Percentiles rank a stretch among this genome's conserved stretches.
These are phyloP conservation scores for Paracorniculantispora psalliotae DNA, from an alignment of 2,329 filamentous ascomycete genomes.

Conservation along the genomic window DNA sequence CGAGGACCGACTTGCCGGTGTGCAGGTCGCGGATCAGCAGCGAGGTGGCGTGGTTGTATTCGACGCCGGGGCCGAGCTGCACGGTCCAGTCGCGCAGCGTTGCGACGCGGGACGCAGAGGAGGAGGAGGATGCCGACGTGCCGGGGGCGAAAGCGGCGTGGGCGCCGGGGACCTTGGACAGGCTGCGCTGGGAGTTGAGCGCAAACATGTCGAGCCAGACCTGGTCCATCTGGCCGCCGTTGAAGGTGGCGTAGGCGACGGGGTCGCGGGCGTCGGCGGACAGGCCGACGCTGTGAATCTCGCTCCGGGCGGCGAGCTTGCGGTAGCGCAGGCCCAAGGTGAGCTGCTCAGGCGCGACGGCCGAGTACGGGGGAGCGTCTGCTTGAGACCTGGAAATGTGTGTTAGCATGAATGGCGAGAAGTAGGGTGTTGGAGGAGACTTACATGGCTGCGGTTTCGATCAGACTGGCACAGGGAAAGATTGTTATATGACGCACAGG, in stretches of 20 bases:
- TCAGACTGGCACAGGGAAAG: background rate
- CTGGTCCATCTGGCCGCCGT: conserved; percentile 24
- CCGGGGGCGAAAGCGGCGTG: conserved; percentile 27
- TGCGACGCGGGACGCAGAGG: conserved; percentile 21
- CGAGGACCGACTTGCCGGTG: conserved; percentile 26
- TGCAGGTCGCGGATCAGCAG: conserved; percentile 27
- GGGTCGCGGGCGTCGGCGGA: conserved; percentile 20
- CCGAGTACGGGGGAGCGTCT: conserved; percentile 4
- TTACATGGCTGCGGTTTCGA: background rate
- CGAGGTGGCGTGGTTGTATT: conserved; percentile 26
- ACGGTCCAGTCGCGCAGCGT: conserved; percentile 28
- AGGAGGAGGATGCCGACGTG: conserved; percentile 1
- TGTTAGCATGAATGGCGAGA: background rate
- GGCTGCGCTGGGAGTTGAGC: conserved; percentile 21
- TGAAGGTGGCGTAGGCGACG: conserved; percentile 27
- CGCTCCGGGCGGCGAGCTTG: conserved; percentile 24
- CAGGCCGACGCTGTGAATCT: conserved; percentile 30
- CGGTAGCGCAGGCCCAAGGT: conserved; percentile 24
- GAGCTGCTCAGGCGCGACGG: conserved; percentile 13
- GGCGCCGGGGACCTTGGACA: conserved; percentile 28
- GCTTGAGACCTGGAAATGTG: background rate
- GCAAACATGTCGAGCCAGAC: conserved; percentile 35
- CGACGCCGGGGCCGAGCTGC: conserved; percentile 25
- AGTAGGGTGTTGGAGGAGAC: background rate
- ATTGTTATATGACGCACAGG: background rate